phyloP scores from a whole-genome alignment of 2,329 filamentous ascomycete genomes.

The Ustulina deusta region DNA sequence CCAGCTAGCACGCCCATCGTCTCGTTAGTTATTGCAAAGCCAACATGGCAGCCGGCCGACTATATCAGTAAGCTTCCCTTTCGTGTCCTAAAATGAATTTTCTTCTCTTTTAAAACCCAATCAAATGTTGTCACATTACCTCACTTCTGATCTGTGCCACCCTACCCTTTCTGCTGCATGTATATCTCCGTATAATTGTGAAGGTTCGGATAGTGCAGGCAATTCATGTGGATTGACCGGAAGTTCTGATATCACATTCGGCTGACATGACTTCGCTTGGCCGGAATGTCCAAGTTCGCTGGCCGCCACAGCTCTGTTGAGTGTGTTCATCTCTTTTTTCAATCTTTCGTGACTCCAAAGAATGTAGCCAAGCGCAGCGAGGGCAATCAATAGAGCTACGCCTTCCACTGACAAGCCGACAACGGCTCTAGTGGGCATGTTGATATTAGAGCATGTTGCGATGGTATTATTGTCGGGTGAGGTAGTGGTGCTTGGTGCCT shows the following conservation, averaged over 20 bases:
- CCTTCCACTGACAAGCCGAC: constrained; percentile 1
- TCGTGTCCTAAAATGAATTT: too few species aligned
- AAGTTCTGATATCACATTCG: background rate
- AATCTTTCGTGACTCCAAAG: background rate
- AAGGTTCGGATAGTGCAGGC: background rate
- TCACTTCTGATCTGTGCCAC: background rate
- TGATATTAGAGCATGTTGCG: background rate
- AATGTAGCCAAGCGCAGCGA: background rate
- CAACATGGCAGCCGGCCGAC: too few species aligned
- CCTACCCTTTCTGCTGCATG: background rate
- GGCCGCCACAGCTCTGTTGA: background rate
- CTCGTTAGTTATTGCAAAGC: too few species aligned
- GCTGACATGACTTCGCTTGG: background rate
- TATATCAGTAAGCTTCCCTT: too few species aligned
- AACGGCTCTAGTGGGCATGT: background rate
- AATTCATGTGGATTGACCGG: background rate
- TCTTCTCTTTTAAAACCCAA: too few species aligned
- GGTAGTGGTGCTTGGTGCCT: background rate
- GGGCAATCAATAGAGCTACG: background rate
- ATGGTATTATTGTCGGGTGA: background rate
- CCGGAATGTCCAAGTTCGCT: background rate
- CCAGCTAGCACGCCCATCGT: background rate
- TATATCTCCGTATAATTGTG: background rate
- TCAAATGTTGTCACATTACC: too few species aligned
- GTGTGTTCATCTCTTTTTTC: background rate